Base-by-base conservation (phyloP, 1,284 basidiomycete genomes). In the Pyrrhoderma noxium region DNA sequence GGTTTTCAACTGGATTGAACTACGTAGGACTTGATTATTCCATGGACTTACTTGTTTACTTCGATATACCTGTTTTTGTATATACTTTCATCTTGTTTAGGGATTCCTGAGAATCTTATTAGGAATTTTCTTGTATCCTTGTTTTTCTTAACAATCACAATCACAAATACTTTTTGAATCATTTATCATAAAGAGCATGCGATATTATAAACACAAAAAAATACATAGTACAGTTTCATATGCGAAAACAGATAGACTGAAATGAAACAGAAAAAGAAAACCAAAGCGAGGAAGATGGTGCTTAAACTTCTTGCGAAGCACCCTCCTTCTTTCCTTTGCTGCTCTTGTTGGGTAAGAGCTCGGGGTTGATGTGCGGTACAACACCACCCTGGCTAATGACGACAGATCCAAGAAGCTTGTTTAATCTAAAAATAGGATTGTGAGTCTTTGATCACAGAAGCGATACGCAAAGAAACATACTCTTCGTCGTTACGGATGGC, bases 301-400 rank as follows among this genome's bases (percentile, higher is more conserved):
- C 54, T 58, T 63, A 70, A 16, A 70, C 69, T 58, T 70, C 69
- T 58, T 70, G 69, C 11, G 68, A 70, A 36, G 67, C 65, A 53
- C 59, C 62, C 51, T 75, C 73, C 61, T 76, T 75, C 67, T 71
- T 75, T 49, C 72, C 69, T 68, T 79, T 79, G 67, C 65, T 75
- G 43, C 78, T 65, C 75, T 85, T 85, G 67, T 76, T 73, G 52
- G 83, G 83, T 52, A 86, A 74, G 56, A 86, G 78, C 69, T 84
- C 81, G 64, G 78, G 71, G 67, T 76, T 73, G 64, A 82, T 82
- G 70, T 73, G 72, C 51, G 82, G 82, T 51, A 85, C 73, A 49
- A 91, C 89, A 77, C 89, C 89, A 71, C 90, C 89, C 65, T 92
- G 81, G 54, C 74, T 79, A 70, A 93, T 91, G 62, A 86, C 80